phyloP scores from a whole-genome alignment of 495 filamentous ascomycete species.

The Lophiotrema nucula region DNA sequence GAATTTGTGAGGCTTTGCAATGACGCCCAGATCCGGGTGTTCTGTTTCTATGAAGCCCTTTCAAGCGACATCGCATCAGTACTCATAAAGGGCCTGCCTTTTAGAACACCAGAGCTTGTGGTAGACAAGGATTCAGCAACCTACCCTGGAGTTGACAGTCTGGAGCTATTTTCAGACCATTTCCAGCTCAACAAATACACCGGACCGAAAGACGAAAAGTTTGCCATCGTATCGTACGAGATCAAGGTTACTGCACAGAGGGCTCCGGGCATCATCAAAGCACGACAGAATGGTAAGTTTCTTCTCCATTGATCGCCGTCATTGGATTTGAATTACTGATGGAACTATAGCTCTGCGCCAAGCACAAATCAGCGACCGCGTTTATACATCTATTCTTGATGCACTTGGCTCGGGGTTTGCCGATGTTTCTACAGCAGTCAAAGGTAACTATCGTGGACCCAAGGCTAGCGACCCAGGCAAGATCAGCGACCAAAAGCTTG shows the following conservation, averaged over 20 bases:
- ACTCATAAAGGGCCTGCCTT: not conserved
- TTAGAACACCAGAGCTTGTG: not conserved
- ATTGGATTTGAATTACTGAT: no score
- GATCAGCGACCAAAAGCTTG: not conserved
- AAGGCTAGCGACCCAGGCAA: not conserved
- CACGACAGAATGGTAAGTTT: constrained; percentile 14
- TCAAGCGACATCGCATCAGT: constrained; percentile 1
- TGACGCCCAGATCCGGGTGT: constrained; percentile 12
- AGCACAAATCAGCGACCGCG: constrained; percentile 7
- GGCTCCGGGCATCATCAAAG: constrained; percentile 15
- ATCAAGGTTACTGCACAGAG: constrained; percentile 12
- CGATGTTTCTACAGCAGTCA: constrained; percentile 2
- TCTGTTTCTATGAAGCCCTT: constrained; percentile 16
- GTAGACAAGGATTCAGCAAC: constrained; percentile 25
- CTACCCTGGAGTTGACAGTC: constrained; percentile 1
- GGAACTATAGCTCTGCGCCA: constrained; percentile 5
- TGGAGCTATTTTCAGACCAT: constrained; percentile 8
- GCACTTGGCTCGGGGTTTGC: constrained; percentile 12
- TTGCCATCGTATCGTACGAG: constrained; percentile 5
- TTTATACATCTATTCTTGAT: constrained; percentile 6
- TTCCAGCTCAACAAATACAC: constrained; percentile 19
- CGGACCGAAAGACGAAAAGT: constrained; percentile 16
- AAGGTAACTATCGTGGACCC: not conserved
- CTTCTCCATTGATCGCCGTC: no score
- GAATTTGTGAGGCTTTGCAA: constrained; percentile 6